Conservation (phyloP, 2,329 filamentous ascomycete genomes). For the Septoria petroselini region DNA sequence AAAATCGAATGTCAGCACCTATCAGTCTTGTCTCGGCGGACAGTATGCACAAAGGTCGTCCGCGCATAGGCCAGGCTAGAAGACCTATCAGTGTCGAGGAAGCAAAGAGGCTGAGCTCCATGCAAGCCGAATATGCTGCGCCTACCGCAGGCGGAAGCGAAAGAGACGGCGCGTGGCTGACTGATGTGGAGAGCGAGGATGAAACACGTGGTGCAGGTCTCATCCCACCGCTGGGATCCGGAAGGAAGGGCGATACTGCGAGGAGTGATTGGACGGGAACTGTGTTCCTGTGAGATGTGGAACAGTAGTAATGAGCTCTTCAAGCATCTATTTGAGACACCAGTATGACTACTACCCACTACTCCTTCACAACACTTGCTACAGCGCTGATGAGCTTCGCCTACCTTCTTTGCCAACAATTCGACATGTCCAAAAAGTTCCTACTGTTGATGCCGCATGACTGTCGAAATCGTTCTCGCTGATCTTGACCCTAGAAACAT, state of each 20-base stretch:
- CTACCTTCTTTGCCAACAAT: slow-evolving; percentile 15
- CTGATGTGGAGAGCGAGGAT: slow-evolving; percentile 23
- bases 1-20: slow-evolving; percentile 29
- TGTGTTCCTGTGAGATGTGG: slow-evolving; percentile 27
- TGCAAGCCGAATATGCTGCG: slow-evolving; percentile 28
- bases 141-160: slow-evolving; percentile 26
- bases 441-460: slow-evolving; percentile 21
- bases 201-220: slow-evolving; percentile 22
- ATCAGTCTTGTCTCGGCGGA: slow-evolving; percentile 32
- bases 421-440: slow-evolving; percentile 22
- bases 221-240: slow-evolving; percentile 16
- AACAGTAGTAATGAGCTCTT: not conserved
- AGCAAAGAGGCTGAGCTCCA: slow-evolving; percentile 32
- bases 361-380: not conserved
- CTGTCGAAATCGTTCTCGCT: not conserved
- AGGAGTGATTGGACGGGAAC: slow-evolving; percentile 27
- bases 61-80: slow-evolving; percentile 24
- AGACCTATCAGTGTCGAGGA: slow-evolving; percentile 29
- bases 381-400: not conserved
- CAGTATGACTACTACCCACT: not conserved
- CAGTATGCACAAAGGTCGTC: slow-evolving; percentile 30
- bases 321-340: not conserved
- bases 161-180: slow-evolving; percentile 14
- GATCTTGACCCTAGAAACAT: too few species aligned
- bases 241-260: slow-evolving; percentile 18